Conservation (phyloP, 352 stramenopile genomes). For the Phytopythium ostracodes region DNA sequence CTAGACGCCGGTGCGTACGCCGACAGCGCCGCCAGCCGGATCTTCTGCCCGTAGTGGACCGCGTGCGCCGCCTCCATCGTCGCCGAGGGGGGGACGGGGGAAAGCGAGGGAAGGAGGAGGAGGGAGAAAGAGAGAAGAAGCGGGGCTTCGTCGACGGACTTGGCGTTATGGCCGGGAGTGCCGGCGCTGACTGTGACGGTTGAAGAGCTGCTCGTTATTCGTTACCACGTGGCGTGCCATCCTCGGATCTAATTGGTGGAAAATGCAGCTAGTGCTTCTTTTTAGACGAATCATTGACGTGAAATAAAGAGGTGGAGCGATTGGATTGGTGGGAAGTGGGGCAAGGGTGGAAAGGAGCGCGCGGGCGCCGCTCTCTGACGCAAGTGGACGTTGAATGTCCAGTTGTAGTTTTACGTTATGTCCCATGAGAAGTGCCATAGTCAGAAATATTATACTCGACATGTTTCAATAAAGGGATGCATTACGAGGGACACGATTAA, state of each 20-base stretch:
- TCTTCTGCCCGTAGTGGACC: conserved; percentile 66
- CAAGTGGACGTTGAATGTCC: conserved; percentile 1
- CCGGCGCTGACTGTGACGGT: neutral
- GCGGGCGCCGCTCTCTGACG: neutral
- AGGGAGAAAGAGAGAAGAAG: neutral
- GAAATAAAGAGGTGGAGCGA: neutral
- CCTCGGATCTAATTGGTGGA: neutral
- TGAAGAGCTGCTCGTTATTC: conserved; percentile 3
- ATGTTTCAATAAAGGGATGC: neutral
- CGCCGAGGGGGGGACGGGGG: neutral
- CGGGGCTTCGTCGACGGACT: neutral
- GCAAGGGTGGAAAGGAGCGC: neutral
- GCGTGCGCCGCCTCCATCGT: conserved; percentile 22
- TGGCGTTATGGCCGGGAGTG: neutral
- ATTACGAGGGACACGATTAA: neutral
- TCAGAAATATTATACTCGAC: no score
- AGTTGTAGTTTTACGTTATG: neutral
- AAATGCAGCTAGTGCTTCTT: neutral
- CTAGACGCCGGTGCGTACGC: conserved; percentile 30
- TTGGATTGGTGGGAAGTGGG: conserved; percentile 2
- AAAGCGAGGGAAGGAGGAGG: neutral
- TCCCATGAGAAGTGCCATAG: neutral
- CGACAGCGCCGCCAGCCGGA: conserved; percentile 55
- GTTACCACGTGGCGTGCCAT: conserved; percentile 4
- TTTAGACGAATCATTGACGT: neutral